These are phyloP conservation scores for Panellus pusillus DNA, from an alignment of 768 basidiomycete genomes.

Conservation along the genomic window DNA sequence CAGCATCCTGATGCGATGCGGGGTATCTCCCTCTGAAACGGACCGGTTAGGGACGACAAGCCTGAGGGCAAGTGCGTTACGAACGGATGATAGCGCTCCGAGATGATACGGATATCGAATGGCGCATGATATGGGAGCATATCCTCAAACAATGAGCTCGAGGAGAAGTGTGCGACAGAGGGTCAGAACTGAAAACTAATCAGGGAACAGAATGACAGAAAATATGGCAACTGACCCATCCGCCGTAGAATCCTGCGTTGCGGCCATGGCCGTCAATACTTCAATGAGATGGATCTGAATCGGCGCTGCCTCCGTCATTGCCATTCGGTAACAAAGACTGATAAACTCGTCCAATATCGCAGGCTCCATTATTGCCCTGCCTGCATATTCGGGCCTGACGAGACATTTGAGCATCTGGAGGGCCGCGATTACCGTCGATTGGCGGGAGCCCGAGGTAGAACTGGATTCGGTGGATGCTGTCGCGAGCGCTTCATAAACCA, in stretches of 20 bases:
- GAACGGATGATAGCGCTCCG: slow-evolving; percentile 55
- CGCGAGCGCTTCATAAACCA: slow-evolving; percentile 88
- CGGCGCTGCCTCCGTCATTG: slow-evolving; percentile 76
- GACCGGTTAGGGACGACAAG: slow-evolving; percentile 6
- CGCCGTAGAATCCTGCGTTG: slow-evolving; percentile 33
- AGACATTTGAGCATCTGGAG: slow-evolving; percentile 78
- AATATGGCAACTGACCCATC: slow-evolving; percentile 21
- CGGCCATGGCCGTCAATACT: slow-evolving; percentile 60
- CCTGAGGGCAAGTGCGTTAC: slow-evolving; percentile 12
- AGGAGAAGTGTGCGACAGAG: slow-evolving; percentile 43
- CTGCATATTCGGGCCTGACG: slow-evolving; percentile 79
- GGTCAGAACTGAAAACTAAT: slow-evolving; percentile 32
- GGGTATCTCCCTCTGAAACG: slow-evolving; percentile 47
- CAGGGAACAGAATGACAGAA: background rate
- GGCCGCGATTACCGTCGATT: slow-evolving; percentile 55
- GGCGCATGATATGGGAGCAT: slow-evolving; percentile 77
- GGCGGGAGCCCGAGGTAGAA: slow-evolving; percentile 39
- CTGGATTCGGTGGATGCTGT: slow-evolving; percentile 63
- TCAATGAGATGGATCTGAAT: slow-evolving; percentile 75
- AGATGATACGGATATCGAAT: slow-evolving; percentile 56
- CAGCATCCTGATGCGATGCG: slow-evolving; percentile 66
- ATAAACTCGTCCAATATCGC: slow-evolving; percentile 89
- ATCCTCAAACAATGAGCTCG: slow-evolving; percentile 77
- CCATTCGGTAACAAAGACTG: slow-evolving; percentile 85
- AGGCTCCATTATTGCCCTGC: slow-evolving; percentile 77